Percentiles rank a stretch among this genome's conserved stretches.
These are phyloP conservation scores for Suhomyces chickasaworum DNA, from an alignment of 1,139 yeast species.

Conservation along the genomic window DNA sequence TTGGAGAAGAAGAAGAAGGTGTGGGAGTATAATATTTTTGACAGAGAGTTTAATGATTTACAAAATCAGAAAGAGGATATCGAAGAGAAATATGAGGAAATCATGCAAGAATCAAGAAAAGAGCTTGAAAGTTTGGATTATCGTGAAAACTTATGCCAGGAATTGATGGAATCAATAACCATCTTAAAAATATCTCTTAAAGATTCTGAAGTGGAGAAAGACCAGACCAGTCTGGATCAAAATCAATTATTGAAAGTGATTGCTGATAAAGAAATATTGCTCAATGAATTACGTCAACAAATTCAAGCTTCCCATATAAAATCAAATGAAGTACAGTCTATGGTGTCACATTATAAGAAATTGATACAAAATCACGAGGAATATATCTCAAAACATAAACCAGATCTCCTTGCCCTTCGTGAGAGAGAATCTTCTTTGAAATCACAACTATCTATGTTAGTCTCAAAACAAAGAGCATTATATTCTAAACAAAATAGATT, in stretches of 20 bases:
- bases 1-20: constrained; percentile 71
- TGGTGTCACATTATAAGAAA: constrained; percentile 22
- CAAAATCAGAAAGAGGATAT: constrained; percentile 60
- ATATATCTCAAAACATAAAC: constrained; percentile 33
- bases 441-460: constrained; percentile 43
- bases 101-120: constrained; percentile 47
- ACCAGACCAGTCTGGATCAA: constrained; percentile 52
- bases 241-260: constrained; percentile 48
- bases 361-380: constrained; percentile 27
- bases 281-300: constrained; percentile 32
- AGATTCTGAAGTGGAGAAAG: constrained; percentile 52
- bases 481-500: constrained; percentile 76
- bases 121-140: constrained; percentile 49
- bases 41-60: constrained; percentile 69
- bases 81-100: constrained; percentile 59
- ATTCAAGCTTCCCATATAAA: constrained; percentile 21
- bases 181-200: constrained; percentile 40
- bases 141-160: constrained; percentile 48
- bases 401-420: constrained; percentile 44
- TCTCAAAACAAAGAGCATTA: constrained; percentile 60
- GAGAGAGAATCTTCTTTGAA: constrained; percentile 45
- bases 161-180: constrained; percentile 49
- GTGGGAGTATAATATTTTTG: constrained; percentile 74
- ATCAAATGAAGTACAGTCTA: constrained; percentile 18
- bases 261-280: constrained; percentile 41